Percentiles rank a stretch among this genome's conserved stretches.
phyloP scores from a whole-genome alignment of 2,329 filamentous ascomycete species.

The Corinectria fuckeliana region DNA sequence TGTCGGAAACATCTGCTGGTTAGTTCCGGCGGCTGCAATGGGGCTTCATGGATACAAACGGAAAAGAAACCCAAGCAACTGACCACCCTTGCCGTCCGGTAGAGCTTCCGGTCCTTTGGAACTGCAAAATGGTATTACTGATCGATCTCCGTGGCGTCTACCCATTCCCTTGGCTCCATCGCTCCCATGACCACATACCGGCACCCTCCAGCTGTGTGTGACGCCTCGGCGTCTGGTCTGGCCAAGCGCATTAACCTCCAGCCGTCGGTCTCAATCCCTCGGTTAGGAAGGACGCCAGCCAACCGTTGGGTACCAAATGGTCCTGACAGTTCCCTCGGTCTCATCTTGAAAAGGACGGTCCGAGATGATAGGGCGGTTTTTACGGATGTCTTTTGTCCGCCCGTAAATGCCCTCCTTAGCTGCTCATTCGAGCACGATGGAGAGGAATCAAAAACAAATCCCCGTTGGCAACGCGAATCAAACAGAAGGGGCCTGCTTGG shows the following conservation, averaged over 20 bases:
- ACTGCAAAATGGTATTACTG: constrained; percentile 28
- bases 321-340: constrained; percentile 53
- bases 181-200: constrained; percentile 51
- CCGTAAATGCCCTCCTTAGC: constrained; percentile 69
- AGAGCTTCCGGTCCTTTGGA: constrained; percentile 52
- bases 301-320: constrained; percentile 39
- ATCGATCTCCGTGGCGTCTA: constrained; percentile 29
- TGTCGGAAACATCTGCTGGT: constrained; percentile 52
- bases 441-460: constrained; percentile 97
- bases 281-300: constrained; percentile 57
- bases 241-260: constrained; percentile 64
- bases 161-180: constrained; percentile 34
- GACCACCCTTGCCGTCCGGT: constrained; percentile 47
- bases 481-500: constrained; percentile 68
- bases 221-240: constrained; percentile 53
- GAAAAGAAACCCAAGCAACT: constrained; percentile 58
- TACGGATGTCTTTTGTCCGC: constrained; percentile 95
- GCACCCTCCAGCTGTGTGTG: constrained; percentile 53
- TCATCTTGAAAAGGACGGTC: constrained; percentile 47
- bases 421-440: constrained; percentile 49
- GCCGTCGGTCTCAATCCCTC: constrained; percentile 51
- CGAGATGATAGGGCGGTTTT: constrained; percentile 80
- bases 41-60: constrained; percentile 52
- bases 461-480: constrained; percentile 82
- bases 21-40: constrained; percentile 41